phyloP scores from a whole-genome alignment of 768 basidiomycete species.

The Tubosaeta sp. region DNA sequence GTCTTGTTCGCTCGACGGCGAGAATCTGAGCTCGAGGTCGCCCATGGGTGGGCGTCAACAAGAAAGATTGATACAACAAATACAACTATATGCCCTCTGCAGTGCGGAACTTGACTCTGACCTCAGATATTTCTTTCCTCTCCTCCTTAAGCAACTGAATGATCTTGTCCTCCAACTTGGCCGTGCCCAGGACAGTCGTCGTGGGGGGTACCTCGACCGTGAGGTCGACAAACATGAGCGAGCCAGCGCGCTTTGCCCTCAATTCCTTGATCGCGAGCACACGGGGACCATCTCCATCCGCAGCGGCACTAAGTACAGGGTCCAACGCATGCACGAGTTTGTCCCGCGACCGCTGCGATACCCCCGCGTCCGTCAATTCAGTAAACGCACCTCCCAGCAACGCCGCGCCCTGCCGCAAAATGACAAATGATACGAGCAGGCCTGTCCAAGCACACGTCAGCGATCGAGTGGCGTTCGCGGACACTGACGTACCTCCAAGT shows the following conservation, averaged over 20 bases:
- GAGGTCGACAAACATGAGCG: constrained; percentile 80
- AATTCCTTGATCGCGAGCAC: constrained; percentile 50
- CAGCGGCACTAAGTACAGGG: constrained; percentile 41
- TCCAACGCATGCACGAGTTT: constrained; percentile 54
- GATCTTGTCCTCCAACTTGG: constrained; percentile 61
- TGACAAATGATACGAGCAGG: constrained; percentile 83
- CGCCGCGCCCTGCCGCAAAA: constrained; percentile 71
- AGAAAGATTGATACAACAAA: too few species aligned
- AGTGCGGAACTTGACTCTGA: constrained; percentile 59
- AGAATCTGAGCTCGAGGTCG: constrained; percentile 45
- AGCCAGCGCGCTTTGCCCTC: constrained; percentile 75
- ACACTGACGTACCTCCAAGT: constrained; percentile 72
- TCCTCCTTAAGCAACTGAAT: constrained; percentile 47
- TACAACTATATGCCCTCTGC: constrained; percentile 20
- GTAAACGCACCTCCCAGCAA: constrained; percentile 67
- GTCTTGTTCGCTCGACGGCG: constrained; percentile 43
- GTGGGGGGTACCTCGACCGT: constrained; percentile 61
- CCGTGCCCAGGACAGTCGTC: constrained; percentile 55
- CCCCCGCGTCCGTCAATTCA: constrained; percentile 82
- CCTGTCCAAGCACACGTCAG: constrained; percentile 41
- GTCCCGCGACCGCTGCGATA: constrained; percentile 50
- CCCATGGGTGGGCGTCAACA: constrained; percentile 16
- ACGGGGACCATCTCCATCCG: constrained; percentile 18
- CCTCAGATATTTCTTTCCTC: constrained; percentile 68
- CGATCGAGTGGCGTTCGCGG: background rate